phyloP scores from a whole-genome alignment of 225 moss, liverwort and hornwort species.

The Neckera pumila region DNA sequence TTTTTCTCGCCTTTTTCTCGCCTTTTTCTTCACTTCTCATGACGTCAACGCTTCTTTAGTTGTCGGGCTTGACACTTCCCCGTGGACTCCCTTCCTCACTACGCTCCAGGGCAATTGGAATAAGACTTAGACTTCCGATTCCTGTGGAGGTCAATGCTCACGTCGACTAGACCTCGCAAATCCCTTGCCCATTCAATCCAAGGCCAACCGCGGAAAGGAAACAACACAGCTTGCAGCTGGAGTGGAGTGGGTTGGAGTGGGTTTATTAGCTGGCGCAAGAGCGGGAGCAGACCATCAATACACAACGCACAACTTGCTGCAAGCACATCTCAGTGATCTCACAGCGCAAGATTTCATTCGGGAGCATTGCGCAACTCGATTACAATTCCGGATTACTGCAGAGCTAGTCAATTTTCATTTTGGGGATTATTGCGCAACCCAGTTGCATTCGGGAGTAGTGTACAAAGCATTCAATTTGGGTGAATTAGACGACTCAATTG shows the following conservation, averaged over 20 bases:
- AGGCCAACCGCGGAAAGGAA: background rate
- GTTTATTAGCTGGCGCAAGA: background rate
- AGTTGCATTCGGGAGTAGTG: background rate
- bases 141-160: background rate
- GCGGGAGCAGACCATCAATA: background rate
- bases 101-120: background rate
- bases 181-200: background rate
- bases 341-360: background rate
- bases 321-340: background rate
- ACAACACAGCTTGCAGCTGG: background rate
- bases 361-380: background rate
- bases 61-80: slow-evolving; percentile 22
- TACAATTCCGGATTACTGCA: background rate
- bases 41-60: slow-evolving; percentile 17
- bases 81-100: background rate
- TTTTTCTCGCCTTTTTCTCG: background rate
- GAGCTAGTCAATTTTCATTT: background rate
- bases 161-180: background rate
- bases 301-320: background rate
- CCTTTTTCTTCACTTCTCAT: background rate
- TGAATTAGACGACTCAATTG: background rate
- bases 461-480: background rate
- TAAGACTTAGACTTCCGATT: background rate
- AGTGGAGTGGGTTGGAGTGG: background rate
- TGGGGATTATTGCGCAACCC: too few relatives aligned